Percentiles rank a stretch among this genome's conserved stretches.
Conservation (phyloP, 805 yeast species). For the Ogataea siamensis region DNA sequence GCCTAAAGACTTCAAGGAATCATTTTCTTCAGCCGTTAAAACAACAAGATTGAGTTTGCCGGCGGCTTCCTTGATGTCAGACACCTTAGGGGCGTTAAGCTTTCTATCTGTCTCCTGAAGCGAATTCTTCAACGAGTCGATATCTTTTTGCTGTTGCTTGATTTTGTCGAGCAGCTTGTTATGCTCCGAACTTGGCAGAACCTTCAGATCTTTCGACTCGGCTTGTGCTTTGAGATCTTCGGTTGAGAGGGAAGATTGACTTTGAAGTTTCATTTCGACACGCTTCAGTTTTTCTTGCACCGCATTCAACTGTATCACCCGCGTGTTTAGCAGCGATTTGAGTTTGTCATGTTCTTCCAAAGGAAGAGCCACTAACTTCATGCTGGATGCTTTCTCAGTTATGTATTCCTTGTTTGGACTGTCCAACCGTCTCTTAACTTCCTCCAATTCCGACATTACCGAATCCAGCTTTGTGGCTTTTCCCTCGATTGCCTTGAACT, state of each 20-base stretch:
- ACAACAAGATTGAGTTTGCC: constrained; percentile 10
- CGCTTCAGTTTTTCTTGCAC: not conserved
- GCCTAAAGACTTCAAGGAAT: not conserved
- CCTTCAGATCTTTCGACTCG: constrained; percentile 10
- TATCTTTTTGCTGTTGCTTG: constrained; percentile 4
- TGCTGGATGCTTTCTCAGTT: constrained; percentile 27
- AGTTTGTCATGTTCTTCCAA: constrained; percentile 1
- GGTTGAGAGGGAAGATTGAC: constrained; percentile 11
- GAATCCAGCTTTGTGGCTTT: constrained; percentile 10
- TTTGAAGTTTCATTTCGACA: constrained; percentile 2
- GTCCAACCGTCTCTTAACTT: constrained; percentile 15
- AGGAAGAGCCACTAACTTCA: constrained; percentile 25
- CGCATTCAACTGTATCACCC: not conserved
- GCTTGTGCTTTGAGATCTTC: constrained; percentile 34
- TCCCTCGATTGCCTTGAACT: constrained; percentile 8
- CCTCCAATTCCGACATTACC: constrained; percentile 12
- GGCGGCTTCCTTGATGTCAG: constrained; percentile 27
- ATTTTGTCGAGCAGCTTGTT: constrained; percentile 1
- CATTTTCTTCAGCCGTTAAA: constrained; percentile 5
- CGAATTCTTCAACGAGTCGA: not conserved
- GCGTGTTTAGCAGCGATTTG: constrained; percentile 1
- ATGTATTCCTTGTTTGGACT: constrained; percentile 35
- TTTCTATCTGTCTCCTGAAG: constrained; percentile 7
- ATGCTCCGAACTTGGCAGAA: constrained; percentile 13
- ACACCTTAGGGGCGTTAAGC: constrained; percentile 29